Conservation (phyloP, 192 early-diverging fungal species). For the Funneliformis geosporum region DNA sequence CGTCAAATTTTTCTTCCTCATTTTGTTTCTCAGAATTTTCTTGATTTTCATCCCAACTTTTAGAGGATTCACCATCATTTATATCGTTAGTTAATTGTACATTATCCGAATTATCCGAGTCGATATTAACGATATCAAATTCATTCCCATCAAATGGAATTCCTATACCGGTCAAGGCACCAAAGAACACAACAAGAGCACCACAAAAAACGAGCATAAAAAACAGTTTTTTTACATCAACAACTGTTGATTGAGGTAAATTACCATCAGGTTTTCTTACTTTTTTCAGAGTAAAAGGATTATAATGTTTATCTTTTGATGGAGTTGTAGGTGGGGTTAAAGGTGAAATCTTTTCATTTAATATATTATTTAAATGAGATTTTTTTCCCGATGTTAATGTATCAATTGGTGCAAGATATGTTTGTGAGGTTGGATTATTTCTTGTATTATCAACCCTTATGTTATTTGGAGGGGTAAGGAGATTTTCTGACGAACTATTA, state of each 20-base stretch:
- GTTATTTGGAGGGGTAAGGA: background rate
- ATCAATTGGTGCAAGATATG: background rate
- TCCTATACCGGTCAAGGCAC: conserved; percentile 15
- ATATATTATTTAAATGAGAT: background rate
- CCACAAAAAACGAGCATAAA: conserved; percentile 4
- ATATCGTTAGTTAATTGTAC: background rate
- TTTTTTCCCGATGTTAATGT: background rate
- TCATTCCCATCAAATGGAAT: conserved; percentile 14
- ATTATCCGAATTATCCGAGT: background rate
- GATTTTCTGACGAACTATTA: background rate
- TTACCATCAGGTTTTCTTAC: background rate
- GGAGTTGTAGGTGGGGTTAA: background rate
- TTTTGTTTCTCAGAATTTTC: background rate
- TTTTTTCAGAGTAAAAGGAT: background rate
- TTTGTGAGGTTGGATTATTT: background rate
- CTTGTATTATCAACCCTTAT: no score
- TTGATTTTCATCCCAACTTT: background rate
- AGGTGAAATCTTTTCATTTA: background rate
- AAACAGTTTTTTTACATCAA: conserved; percentile 1
- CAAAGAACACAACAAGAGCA: conserved; percentile 14
- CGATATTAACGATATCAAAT: background rate
- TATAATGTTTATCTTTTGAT: background rate
- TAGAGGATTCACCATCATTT: background rate
- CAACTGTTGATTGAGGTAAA: background rate
- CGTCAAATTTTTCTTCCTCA: background rate